These are phyloP conservation scores for Flaveria ramosissima DNA, from an alignment of 129 eudicot genomes.

Conservation along the genomic window DNA sequence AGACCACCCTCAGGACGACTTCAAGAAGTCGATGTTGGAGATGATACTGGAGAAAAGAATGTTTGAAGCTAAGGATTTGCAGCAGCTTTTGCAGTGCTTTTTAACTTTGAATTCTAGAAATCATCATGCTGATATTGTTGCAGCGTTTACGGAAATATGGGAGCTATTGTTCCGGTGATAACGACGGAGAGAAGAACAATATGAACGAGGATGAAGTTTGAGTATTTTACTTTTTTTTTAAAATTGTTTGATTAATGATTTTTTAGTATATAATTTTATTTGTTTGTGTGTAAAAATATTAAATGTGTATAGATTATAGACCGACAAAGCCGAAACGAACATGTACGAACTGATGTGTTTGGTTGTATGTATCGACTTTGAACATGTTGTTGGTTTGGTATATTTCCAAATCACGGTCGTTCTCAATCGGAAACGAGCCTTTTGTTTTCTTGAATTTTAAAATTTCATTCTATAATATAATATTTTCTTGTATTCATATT, in stretches of 20 bases:
- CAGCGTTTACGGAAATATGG: slow-evolving; percentile 69
- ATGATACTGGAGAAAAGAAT: slow-evolving; percentile 72
- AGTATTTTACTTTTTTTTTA: not conserved
- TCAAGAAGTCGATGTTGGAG: slow-evolving; percentile 80
- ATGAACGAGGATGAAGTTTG: not conserved
- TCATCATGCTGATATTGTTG: slow-evolving; percentile 59
- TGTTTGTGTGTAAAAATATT: not conserved
- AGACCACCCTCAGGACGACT: slow-evolving; percentile 63
- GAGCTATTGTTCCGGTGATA: slow-evolving; percentile 38
- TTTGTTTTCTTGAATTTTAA: too few species aligned
- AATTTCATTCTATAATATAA: too few species aligned
- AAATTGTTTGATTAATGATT: not conserved
- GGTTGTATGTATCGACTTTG: not conserved
- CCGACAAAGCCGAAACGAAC: not conserved
- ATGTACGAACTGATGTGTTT: not conserved
- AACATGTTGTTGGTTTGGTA: not conserved
- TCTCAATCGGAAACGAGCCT: too few species aligned
- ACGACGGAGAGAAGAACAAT: not conserved
- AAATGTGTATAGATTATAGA: not conserved
- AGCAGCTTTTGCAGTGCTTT: slow-evolving; percentile 66
- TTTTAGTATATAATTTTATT: not conserved
- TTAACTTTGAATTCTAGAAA: slow-evolving; percentile 53
- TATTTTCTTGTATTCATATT: too few species aligned
- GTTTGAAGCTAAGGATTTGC: slow-evolving; percentile 61
- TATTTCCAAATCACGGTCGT: not conserved